A percentile compares a stretch with the other conserved stretches of the same genome.
These are phyloP conservation scores for Pythium dissotocum DNA, from an alignment of 352 stramenopile genomes.

Conservation along the genomic window DNA sequence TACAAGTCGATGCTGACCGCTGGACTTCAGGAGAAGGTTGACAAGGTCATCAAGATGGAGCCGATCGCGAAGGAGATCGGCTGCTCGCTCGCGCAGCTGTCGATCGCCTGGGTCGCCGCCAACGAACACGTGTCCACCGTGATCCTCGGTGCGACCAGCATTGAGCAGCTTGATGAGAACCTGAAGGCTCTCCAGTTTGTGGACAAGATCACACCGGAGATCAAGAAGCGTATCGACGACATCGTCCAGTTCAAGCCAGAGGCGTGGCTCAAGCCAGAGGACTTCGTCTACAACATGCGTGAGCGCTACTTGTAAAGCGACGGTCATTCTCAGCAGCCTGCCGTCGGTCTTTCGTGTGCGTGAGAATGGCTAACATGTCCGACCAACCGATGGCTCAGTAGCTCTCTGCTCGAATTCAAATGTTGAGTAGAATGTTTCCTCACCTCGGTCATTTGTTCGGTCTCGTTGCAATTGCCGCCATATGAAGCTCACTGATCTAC, in stretches of 20 bases:
- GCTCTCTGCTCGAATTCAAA: neutral
- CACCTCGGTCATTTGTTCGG: neutral
- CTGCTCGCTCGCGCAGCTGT: slow-evolving; percentile 58
- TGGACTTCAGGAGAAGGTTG: slow-evolving; percentile 50
- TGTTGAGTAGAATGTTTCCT: neutral
- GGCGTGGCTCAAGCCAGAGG: slow-evolving; percentile 30
- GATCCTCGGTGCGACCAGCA: slow-evolving; percentile 56
- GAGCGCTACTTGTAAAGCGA: slow-evolving; percentile 25
- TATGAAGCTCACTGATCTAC: neutral
- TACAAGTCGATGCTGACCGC: slow-evolving; percentile 59
- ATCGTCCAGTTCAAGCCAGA: slow-evolving; percentile 40
- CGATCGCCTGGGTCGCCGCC: slow-evolving; percentile 52
- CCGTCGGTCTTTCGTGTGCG: too few relatives aligned
- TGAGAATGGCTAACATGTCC: too few relatives aligned
- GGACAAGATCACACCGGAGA: slow-evolving; percentile 47
- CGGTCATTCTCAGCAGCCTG: neutral
- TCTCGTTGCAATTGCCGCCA: slow-evolving; percentile 22
- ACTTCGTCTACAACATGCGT: slow-evolving; percentile 28
- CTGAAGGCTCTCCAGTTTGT: slow-evolving; percentile 41
- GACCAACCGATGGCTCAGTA: neutral
- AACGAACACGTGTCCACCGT: slow-evolving; percentile 61
- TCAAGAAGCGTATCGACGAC: slow-evolving; percentile 48
- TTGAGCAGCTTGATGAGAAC: slow-evolving; percentile 55
- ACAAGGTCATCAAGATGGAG: slow-evolving; percentile 47
- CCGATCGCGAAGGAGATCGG: slow-evolving; percentile 65